A percentile compares a stretch with the other conserved stretches of the same genome.
Conservation (phyloP, 352 stramenopile species). For the Globisporangium radiosum region DNA sequence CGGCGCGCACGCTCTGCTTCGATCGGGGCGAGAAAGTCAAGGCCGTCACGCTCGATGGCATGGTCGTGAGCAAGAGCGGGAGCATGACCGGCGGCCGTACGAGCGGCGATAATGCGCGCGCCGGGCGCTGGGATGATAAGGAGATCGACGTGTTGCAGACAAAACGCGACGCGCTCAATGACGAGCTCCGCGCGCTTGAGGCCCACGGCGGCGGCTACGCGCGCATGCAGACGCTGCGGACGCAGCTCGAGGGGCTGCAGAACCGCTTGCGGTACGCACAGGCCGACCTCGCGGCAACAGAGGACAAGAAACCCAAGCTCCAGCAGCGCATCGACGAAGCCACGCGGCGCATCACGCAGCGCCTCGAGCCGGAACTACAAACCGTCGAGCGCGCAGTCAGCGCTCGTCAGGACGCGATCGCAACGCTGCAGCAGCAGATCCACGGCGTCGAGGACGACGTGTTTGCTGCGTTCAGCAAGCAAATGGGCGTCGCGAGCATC, state of each 20-base stretch:
- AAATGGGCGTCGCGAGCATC: constrained; percentile 75
- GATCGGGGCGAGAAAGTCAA: constrained; percentile 81
- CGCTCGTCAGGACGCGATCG: constrained; percentile 39
- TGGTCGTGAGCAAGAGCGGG: constrained; percentile 96
- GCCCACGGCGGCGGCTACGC: constrained; percentile 66
- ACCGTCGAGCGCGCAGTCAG: constrained; percentile 49
- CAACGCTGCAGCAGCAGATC: constrained; percentile 50
- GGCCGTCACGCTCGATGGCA: constrained; percentile 91
- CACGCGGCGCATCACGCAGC: constrained; percentile 34
- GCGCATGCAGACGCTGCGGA: constrained; percentile 56
- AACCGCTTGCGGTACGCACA: constrained; percentile 73
- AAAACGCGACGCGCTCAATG: constrained; percentile 79
- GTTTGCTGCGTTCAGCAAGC: constrained; percentile 77
- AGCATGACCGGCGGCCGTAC: constrained; percentile 97
- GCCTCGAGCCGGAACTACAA: constrained; percentile 53
- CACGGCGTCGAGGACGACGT: constrained; percentile 78
- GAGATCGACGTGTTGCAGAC: constrained; percentile 82
- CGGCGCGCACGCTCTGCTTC: constrained; percentile 85
- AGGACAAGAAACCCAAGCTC: constrained; percentile 65
- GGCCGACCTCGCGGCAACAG: constrained; percentile 64
- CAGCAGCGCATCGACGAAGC: constrained; percentile 50
- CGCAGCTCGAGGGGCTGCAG: constrained; percentile 59
- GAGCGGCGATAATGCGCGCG: constrained; percentile 73
- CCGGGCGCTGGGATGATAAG: constrained; percentile 91
- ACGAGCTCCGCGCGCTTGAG: constrained; percentile 56